Conservation (phyloP, 2,329 filamentous ascomycete species). For the Trichoderma atrobrunneum region DNA sequence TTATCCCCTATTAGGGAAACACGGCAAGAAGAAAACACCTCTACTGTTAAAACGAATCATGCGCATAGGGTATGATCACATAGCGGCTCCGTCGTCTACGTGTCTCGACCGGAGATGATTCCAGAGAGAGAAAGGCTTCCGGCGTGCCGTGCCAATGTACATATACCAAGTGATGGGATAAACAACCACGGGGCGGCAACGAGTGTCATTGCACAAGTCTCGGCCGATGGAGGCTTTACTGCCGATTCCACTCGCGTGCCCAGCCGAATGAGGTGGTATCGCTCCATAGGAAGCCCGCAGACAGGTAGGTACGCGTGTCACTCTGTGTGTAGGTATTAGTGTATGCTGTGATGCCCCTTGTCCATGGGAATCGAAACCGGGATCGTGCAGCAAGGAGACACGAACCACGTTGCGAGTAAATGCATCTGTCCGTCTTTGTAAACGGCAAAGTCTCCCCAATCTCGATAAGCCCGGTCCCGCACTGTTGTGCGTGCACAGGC, state of each 20-base stretch:
- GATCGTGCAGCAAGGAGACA: conserved; percentile 4
- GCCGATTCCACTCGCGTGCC: not conserved
- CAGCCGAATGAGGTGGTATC: not conserved
- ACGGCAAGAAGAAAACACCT: not conserved
- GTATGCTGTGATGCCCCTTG: not conserved
- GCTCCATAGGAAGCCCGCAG: not conserved
- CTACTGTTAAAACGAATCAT: not conserved
- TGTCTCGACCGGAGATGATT: conserved; percentile 1
- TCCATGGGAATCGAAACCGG: conserved; percentile 4
- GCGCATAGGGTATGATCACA: not conserved
- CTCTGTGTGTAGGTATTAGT: not conserved
- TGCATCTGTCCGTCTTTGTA: not conserved
- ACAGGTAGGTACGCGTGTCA: not conserved
- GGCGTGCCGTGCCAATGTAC: not conserved
- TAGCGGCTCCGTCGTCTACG: not conserved
- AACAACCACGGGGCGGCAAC: not conserved
- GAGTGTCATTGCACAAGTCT: not conserved
- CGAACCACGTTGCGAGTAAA: conserved; percentile 4
- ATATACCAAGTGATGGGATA: not conserved
- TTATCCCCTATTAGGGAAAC: not conserved
- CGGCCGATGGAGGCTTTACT: conserved; percentile 6
- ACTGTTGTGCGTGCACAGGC: not conserved
- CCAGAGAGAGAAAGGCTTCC: not conserved
- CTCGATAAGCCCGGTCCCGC: conserved; percentile 5
- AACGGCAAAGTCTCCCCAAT: not conserved